Evolutionary conservation across 2,329 filamentous ascomycete genomes (phyloP).

Genomic region (Microsporum canis): DNA sequence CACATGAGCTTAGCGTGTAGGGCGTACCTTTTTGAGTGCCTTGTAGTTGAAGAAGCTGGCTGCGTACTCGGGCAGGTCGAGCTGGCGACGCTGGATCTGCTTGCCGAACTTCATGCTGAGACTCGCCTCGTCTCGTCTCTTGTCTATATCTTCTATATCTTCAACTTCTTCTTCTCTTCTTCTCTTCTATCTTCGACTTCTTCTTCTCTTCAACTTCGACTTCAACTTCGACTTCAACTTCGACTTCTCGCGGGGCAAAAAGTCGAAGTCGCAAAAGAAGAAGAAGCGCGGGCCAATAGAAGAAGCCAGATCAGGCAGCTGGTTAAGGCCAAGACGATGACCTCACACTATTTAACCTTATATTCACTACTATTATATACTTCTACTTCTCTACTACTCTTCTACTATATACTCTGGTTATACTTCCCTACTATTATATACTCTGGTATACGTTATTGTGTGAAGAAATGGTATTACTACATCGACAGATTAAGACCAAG

Average conservation of each 20-base stretch:
- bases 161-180: background rate
- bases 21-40: constrained; percentile 81
- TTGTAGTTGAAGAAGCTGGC: constrained; percentile 99
- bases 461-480: background rate
- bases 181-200: background rate
- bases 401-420: background rate
- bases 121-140: background rate
- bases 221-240: background rate
- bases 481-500: background rate
- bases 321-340: background rate
- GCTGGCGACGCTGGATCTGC: constrained; percentile 96
- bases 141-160: background rate
- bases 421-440: background rate
- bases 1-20: background rate
- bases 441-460: background rate
- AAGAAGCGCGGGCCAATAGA: background rate
- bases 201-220: background rate
- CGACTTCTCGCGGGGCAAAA: background rate
- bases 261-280: background rate
- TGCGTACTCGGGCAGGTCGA: constrained; percentile 98
- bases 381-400: background rate
- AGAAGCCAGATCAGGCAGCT: background rate
- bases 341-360: background rate
- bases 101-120: constrained; percentile 91
- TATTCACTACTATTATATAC: background rate